These are phyloP conservation scores for Lyophyllum atratum DNA, from an alignment of 768 basidiomycete genomes.

Conservation along the genomic window DNA sequence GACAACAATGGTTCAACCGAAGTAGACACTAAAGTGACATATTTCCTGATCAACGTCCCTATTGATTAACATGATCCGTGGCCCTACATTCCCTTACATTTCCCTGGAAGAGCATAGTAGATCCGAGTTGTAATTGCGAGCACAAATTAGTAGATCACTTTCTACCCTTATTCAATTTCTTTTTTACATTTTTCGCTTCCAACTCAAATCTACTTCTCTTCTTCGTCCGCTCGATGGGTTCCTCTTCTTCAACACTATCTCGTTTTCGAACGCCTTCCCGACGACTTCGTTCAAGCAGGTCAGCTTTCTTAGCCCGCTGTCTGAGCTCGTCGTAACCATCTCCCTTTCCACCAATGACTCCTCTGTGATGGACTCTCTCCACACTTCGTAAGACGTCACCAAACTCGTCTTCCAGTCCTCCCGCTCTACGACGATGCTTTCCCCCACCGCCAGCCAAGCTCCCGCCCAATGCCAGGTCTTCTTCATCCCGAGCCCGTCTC, in stretches of 20 bases:
- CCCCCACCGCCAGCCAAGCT: conserved; percentile 45
- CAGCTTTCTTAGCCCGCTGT: conserved; percentile 62
- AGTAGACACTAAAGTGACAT: too few relatives aligned
- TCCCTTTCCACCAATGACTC: conserved; percentile 37
- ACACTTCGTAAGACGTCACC: conserved; percentile 72
- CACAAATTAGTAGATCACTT: neutral
- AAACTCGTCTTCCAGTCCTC: conserved; percentile 84
- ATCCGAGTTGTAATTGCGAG: too few relatives aligned
- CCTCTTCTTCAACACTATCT: conserved; percentile 27
- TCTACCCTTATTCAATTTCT: conserved; percentile 25
- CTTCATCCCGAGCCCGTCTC: conserved; percentile 77
- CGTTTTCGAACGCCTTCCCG: conserved; percentile 27
- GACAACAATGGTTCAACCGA: neutral
- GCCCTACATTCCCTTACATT: too few relatives aligned
- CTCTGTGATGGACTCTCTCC: conserved; percentile 43
- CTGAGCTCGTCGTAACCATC: conserved; percentile 87
- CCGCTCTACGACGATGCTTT: conserved; percentile 57
- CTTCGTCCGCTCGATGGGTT: conserved; percentile 24
- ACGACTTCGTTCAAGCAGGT: conserved; percentile 62
- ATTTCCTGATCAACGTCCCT: too few relatives aligned
- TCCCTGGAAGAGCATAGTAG: too few relatives aligned
- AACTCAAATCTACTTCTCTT: conserved; percentile 54
- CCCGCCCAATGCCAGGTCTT: conserved; percentile 84
- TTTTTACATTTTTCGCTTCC: conserved; percentile 46
- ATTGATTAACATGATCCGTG: too few relatives aligned